Conservation (phyloP, 345 rosid species). For the Rhodamnia rubescens region DNA sequence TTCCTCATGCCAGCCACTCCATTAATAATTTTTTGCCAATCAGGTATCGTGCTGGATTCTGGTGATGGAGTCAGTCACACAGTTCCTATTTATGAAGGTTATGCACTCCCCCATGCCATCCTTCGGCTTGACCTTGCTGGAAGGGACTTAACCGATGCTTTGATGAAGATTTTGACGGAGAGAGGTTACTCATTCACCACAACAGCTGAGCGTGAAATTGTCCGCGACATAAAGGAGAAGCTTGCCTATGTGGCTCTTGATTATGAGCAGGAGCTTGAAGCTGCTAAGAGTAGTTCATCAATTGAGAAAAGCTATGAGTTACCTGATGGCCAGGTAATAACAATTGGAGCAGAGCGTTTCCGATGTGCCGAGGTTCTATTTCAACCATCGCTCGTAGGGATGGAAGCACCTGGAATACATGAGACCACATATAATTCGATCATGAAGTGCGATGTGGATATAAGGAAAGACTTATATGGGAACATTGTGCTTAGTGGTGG, state of each 20-base stretch:
- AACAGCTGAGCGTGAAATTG: conserved; percentile 32
- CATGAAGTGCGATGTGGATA: conserved; percentile 27
- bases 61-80: conserved; percentile 58
- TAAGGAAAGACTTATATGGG: conserved; percentile 21
- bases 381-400: conserved; percentile 23
- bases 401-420: conserved; percentile 30
- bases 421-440: conserved; percentile 26
- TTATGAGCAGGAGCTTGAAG: conserved; percentile 23
- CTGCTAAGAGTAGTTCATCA: conserved; percentile 26
- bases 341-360: conserved; percentile 23
- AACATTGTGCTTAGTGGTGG: conserved; percentile 26
- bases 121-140: conserved; percentile 59
- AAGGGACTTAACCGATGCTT: conserved; percentile 46
- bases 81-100: conserved; percentile 56
- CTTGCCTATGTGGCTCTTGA: conserved; percentile 25
- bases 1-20: background rate
- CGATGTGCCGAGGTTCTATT: conserved; percentile 27
- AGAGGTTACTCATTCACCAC: conserved; percentile 27
- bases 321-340: conserved; percentile 26
- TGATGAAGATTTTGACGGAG: conserved; percentile 51
- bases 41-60: conserved; percentile 56
- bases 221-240: conserved; percentile 23
- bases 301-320: conserved; percentile 21
- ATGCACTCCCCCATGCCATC: conserved; percentile 62
- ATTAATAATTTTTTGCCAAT: background rate